Conservation (phyloP, 495 filamentous ascomycete species). For the Penicillium salamii region DNA sequence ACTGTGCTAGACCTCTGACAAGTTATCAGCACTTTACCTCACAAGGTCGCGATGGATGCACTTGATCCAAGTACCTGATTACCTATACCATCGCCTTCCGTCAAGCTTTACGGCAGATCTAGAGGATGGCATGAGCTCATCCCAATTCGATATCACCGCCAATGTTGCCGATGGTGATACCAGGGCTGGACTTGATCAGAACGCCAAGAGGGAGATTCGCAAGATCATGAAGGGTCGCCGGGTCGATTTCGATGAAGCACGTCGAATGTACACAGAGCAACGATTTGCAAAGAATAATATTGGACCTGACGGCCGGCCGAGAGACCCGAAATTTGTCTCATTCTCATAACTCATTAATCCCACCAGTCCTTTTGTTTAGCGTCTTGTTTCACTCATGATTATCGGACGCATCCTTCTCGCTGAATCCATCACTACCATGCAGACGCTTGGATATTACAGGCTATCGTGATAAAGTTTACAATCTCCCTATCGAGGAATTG, state of each 20-base stretch:
- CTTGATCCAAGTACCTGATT: constrained; percentile 54
- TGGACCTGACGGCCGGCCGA: constrained; percentile 79
- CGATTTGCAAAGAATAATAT: constrained; percentile 84
- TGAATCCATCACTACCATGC: too few relatives aligned
- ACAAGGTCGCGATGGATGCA: constrained; percentile 75
- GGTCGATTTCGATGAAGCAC: constrained; percentile 87
- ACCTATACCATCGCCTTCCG: constrained; percentile 72
- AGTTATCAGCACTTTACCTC: constrained; percentile 64
- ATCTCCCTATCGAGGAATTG: too few relatives aligned
- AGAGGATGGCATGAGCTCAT: constrained; percentile 78
- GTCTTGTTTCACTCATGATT: not conserved
- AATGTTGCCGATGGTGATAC: constrained; percentile 78
- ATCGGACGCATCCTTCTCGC: too few relatives aligned
- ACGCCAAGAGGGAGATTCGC: constrained; percentile 73
- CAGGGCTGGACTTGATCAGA: constrained; percentile 75
- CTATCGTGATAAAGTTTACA: too few relatives aligned
- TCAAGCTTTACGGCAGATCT: constrained; percentile 73
- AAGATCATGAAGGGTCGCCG: constrained; percentile 79
- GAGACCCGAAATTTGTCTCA: constrained; percentile 92
- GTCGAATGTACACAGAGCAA: constrained; percentile 77
- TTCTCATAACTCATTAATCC: constrained; percentile 58
- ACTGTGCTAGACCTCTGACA: constrained; percentile 1
- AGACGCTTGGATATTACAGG: too few relatives aligned
- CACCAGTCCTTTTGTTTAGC: not conserved
- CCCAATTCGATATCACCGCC: constrained; percentile 71